phyloP scores from a whole-genome alignment of 441 rosid species.

The Gossypium davidsonii region DNA sequence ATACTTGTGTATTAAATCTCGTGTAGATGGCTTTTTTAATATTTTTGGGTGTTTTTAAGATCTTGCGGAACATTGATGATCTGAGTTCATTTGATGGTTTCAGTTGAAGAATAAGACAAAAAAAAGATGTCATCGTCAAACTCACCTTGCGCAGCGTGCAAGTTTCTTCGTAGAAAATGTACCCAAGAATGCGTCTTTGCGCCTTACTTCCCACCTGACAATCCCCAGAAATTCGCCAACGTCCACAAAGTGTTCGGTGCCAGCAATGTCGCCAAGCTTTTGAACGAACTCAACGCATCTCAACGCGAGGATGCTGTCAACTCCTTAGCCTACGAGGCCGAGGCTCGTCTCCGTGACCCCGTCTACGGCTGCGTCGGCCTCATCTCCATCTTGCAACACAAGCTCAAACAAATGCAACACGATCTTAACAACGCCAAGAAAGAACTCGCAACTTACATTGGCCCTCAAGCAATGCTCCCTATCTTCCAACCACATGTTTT shows the following conservation, averaged over 20 bases:
- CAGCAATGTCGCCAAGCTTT: slow-evolving; percentile 74
- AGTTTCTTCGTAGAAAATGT: slow-evolving; percentile 70
- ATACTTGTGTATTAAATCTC: slow-evolving; percentile 13
- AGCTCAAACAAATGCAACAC: slow-evolving; percentile 44
- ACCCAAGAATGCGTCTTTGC: slow-evolving; percentile 87
- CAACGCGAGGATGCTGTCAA: slow-evolving; percentile 84
- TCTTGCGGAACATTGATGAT: background rate
- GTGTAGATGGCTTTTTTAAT: slow-evolving; percentile 21
- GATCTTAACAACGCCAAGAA: slow-evolving; percentile 51
- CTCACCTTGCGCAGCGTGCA: slow-evolving; percentile 96
- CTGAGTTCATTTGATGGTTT: background rate
- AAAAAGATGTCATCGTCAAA: slow-evolving; percentile 55
- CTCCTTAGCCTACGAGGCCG: slow-evolving; percentile 84
- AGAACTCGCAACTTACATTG: slow-evolving; percentile 55
- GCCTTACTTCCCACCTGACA: slow-evolving; percentile 88
- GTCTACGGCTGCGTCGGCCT: slow-evolving; percentile 88
- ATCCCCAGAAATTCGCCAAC: slow-evolving; percentile 64
- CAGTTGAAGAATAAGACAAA: background rate
- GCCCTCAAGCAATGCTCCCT: slow-evolving; percentile 69
- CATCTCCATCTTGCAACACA: slow-evolving; percentile 67
- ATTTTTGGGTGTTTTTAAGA: slow-evolving; percentile 10
- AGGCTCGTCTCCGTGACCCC: slow-evolving; percentile 70
- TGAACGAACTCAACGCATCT: slow-evolving; percentile 52
- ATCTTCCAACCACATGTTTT: slow-evolving; percentile 27
- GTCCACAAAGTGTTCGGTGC: slow-evolving; percentile 89